A percentile compares a stretch with the other conserved stretches of the same genome.
Conservation (phyloP, 768 basidiomycete species). For the Chalciporus sphaerocephalus region DNA sequence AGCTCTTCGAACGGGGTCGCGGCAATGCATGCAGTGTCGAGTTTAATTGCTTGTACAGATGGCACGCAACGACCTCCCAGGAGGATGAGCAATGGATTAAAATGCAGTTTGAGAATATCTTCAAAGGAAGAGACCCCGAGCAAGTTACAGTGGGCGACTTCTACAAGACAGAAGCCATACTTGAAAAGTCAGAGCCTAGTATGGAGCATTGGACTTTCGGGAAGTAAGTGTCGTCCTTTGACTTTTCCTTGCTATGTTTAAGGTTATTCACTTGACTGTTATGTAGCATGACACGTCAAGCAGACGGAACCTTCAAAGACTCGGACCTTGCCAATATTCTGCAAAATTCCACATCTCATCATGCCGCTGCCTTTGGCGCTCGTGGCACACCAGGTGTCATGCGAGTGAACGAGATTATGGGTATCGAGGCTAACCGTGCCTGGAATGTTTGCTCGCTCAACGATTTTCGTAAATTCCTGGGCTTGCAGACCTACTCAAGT, state of each 20-base stretch:
- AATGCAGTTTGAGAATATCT: constrained; percentile 45
- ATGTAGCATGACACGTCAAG: constrained; percentile 55
- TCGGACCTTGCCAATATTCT: constrained; percentile 63
- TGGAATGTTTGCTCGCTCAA: constrained; percentile 86
- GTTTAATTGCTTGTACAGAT: constrained; percentile 83
- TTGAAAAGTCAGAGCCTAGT: constrained; percentile 42
- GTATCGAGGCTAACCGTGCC: constrained; percentile 66
- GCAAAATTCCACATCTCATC: constrained; percentile 64
- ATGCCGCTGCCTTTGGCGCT: constrained; percentile 72
- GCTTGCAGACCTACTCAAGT: constrained; percentile 61
- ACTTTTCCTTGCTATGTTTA: not conserved
- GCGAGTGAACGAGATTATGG: constrained; percentile 79
- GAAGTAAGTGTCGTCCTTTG: constrained; percentile 34
- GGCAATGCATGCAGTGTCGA: constrained; percentile 84
- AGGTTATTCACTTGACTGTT: constrained; percentile 2
- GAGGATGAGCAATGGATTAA: constrained; percentile 70
- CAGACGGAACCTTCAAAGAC: constrained; percentile 59
- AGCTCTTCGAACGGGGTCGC: constrained; percentile 70
- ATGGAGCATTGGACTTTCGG: constrained; percentile 65
- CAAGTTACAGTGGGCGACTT: constrained; percentile 48
- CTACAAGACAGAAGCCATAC: constrained; percentile 38
- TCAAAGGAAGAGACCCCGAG: constrained; percentile 50
- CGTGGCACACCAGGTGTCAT: constrained; percentile 72
- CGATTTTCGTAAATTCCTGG: constrained; percentile 79
- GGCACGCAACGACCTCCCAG: constrained; percentile 77